phyloP scores from a whole-genome alignment of 2,329 filamentous ascomycete species.

The Stemphylium beticola region DNA sequence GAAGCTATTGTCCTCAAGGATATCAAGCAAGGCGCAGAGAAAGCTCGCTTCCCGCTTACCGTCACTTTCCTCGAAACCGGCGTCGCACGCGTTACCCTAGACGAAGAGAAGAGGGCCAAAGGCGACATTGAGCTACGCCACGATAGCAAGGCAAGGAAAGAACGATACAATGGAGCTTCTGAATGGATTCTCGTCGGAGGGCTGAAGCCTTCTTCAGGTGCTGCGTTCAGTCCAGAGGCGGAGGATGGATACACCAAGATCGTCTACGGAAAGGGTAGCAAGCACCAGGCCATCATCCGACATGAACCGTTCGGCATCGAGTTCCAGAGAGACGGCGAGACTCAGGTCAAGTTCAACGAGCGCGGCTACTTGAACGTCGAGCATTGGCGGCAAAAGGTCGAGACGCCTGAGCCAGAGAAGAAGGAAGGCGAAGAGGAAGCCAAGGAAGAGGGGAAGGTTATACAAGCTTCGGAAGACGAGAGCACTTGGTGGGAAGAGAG shows the following conservation, averaged over 20 bases:
- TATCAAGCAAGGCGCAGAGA: constrained; percentile 68
- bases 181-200: constrained; percentile 88
- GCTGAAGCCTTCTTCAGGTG: constrained; percentile 72
- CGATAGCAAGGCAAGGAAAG: constrained; percentile 82
- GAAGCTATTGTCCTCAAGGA: constrained; percentile 83
- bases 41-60: constrained; percentile 79
- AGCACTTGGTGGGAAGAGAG: constrained; percentile 98
- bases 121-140: constrained; percentile 88
- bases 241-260: constrained; percentile 73
- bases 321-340: constrained; percentile 81
- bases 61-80: constrained; percentile 91
- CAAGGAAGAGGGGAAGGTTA: constrained; percentile 52
- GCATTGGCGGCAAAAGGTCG: constrained; percentile 90
- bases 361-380: constrained; percentile 91
- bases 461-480: constrained; percentile 68
- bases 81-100: constrained; percentile 82
- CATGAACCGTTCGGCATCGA: constrained; percentile 84
- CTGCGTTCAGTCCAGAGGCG: constrained; percentile 70
- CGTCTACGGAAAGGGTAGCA: constrained; percentile 76
- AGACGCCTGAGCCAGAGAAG: constrained; percentile 58
- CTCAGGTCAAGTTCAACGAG: constrained; percentile 87
- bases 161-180: constrained; percentile 91
- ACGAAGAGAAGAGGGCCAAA: constrained; percentile 89
- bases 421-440: constrained; percentile 55
- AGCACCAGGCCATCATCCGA: constrained; percentile 81